Base-by-base conservation (phyloP, 164 flowering plant genomes). In the Amborella trichopoda region DNA sequence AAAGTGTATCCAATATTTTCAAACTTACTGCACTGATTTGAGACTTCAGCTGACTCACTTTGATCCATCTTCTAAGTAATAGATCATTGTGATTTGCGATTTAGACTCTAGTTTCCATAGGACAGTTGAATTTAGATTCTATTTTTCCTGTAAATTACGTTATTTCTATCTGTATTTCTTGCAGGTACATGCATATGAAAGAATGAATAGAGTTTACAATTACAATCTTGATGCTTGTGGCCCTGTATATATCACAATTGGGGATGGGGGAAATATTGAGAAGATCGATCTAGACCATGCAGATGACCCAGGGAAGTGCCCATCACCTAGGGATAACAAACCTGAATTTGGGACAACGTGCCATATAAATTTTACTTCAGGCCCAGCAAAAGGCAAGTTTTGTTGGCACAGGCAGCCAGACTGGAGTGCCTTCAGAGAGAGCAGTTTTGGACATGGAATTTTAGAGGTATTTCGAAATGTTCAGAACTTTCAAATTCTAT, bases 381-480 rank as follows among this genome's bases (percentile, higher is more conserved):
- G 94, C 16, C 81, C 86, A 23, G 94, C 77, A 4, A 67, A 72
- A 49, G 89, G 90, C 9, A 74, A 69, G 28, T 89, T 89, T 51
- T 89, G 95, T 56, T 89, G 95, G 97, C 73, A 74, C 60, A 77
- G 45, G 38, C 95, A 84, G 51, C 97, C 97, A 17, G 97, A 84
- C 48, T 89, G 89, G 87, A 89, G 97, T 65, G 97, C 97, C 13
- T 77, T 59, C 40, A 73, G 97, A 62, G 97, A 89, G 56, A 80
- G 93, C 76, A 89, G 97, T 72, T 89, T 89, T 59, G 97, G 97
- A 14, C 97, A 89, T 76, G 95, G 97, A 45, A 80, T 80, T 27
- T 79, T 89, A n/a, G 95, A 84, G 97, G 97, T 82, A 64, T n/a
- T n/a, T n/a, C n/a, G n/a, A n/a, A n/a, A n/a, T n/a, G n/a, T n/a